phyloP scores from a whole-genome alignment of 768 basidiomycete genomes.

The Serpula lacrymans region DNA sequence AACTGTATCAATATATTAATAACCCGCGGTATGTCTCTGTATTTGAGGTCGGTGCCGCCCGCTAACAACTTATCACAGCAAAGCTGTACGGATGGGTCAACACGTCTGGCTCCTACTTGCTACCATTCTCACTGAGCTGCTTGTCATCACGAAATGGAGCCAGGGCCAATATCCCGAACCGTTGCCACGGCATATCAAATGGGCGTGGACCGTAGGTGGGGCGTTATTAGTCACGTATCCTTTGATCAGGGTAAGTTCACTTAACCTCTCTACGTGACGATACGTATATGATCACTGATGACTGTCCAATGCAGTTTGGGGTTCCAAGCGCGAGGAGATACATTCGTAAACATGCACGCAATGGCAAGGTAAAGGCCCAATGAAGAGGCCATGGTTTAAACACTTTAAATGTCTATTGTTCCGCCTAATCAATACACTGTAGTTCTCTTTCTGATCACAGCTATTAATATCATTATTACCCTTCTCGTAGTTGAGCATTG shows the following conservation, averaged over 20 bases:
- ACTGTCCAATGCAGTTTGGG: slow-evolving; percentile 51
- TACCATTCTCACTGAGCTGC: slow-evolving; percentile 77
- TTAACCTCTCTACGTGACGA: too few relatives aligned
- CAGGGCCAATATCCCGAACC: slow-evolving; percentile 65
- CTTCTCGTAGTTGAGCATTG: too few relatives aligned
- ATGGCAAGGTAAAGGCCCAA: slow-evolving; percentile 27
- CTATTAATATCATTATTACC: too few relatives aligned
- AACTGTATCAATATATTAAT: slow-evolving; percentile 81
- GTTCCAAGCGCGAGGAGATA: slow-evolving; percentile 55
- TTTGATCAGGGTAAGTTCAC: slow-evolving; percentile 50
- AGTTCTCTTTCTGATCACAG: background rate
- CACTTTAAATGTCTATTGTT: too few relatives aligned
- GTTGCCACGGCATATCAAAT: slow-evolving; percentile 58
- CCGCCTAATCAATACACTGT: background rate
- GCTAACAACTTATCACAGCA: slow-evolving; percentile 38
- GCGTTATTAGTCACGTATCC: slow-evolving; percentile 69
- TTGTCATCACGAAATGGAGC: slow-evolving; percentile 83
- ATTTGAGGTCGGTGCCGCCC: background rate
- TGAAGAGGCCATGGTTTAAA: slow-evolving; percentile 18
- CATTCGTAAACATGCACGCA: slow-evolving; percentile 34
- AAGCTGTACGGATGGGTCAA: slow-evolving; percentile 85
- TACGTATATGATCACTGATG: slow-evolving; percentile 14
- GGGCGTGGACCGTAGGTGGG: slow-evolving; percentile 63
- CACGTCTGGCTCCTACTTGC: slow-evolving; percentile 86
- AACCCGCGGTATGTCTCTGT: slow-evolving; percentile 62